phyloP scores from a whole-genome alignment of 257 asterid genomes.

The Solanum clarkiae region DNA sequence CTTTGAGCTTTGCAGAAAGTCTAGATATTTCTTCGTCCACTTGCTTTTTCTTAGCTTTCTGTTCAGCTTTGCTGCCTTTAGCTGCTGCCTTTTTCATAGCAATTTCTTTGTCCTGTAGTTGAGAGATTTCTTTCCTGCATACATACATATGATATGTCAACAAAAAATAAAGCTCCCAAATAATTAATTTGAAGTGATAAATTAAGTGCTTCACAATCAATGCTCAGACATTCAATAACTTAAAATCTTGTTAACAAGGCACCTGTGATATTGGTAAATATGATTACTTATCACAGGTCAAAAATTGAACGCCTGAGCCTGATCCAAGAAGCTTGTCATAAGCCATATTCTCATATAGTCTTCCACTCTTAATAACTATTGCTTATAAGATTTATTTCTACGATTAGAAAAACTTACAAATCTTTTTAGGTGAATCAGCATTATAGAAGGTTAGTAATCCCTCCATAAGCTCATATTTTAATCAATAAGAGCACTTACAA shows the following conservation, averaged over 20 bases:
- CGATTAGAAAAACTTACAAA: neutral
- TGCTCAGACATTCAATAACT: neutral
- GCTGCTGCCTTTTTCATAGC: constrained; percentile 85
- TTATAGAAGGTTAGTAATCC: neutral
- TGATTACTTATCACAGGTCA: neutral
- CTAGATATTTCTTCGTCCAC: constrained; percentile 78
- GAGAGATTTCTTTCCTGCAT: constrained; percentile 75
- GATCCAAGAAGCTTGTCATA: neutral
- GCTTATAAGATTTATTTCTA: neutral
- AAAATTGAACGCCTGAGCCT: neutral
- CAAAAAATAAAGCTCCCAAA: neutral
- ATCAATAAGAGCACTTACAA: neutral
- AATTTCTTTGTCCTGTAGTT: constrained; percentile 74
- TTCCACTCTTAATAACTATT: neutral
- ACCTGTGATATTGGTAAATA: neutral
- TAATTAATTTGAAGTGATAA: neutral
- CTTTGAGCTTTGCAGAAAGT: constrained; percentile 61
- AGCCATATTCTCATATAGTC: neutral
- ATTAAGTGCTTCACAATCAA: neutral
- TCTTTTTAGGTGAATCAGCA: neutral
- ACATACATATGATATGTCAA: neutral
- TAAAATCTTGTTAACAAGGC: neutral
- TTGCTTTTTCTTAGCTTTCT: constrained; percentile 93
- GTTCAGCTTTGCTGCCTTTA: constrained; percentile 97
- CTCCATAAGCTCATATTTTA: neutral